A percentile compares a stretch with the other conserved stretches of the same genome.
These are phyloP conservation scores for Grammothele lineata DNA, from an alignment of 768 basidiomycete genomes.

Conservation along the genomic window DNA sequence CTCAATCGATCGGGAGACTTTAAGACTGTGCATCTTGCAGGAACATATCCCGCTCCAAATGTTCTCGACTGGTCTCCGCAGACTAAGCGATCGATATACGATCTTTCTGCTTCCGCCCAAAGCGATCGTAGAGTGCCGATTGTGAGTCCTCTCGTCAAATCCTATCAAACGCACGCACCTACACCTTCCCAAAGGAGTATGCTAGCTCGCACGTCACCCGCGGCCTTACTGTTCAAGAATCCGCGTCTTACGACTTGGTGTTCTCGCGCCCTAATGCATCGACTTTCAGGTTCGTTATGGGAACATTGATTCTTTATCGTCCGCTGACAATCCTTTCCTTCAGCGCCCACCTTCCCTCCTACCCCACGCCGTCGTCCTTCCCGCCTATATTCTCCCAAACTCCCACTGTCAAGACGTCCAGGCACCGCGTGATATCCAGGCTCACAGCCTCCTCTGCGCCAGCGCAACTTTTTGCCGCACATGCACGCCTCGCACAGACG, in stretches of 20 bases:
- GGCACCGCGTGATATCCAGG: constrained; percentile 35
- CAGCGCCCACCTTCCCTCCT: constrained; percentile 46
- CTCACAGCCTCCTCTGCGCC: constrained; percentile 39
- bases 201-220: constrained; percentile 53
- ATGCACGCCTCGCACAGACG: constrained; percentile 48
- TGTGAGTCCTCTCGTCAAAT: not conserved
- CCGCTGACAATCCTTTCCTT: too few relatives aligned
- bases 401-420: not conserved
- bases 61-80: constrained; percentile 3
- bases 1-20: constrained; percentile 52
- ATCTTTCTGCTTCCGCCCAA: constrained; percentile 11
- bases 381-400: constrained; percentile 39
- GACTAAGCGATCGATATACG: constrained; percentile 11
- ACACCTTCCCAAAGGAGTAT: constrained; percentile 22
- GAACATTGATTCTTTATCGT: too few relatives aligned
- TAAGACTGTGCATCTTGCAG: constrained; percentile 53
- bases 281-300: too few relatives aligned
- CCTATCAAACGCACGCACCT: constrained; percentile 5
- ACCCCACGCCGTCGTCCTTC: constrained; percentile 59
- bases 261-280: too few relatives aligned
- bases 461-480: constrained; percentile 40
- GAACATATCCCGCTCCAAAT: constrained; percentile 42
- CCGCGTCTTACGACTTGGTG: too few relatives aligned
- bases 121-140: not conserved
- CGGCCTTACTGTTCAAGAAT: constrained; percentile 37